Evolutionary conservation across 768 basidiomycete species (phyloP).

Genomic region (Hortiboletus flavorubellus): DNA sequence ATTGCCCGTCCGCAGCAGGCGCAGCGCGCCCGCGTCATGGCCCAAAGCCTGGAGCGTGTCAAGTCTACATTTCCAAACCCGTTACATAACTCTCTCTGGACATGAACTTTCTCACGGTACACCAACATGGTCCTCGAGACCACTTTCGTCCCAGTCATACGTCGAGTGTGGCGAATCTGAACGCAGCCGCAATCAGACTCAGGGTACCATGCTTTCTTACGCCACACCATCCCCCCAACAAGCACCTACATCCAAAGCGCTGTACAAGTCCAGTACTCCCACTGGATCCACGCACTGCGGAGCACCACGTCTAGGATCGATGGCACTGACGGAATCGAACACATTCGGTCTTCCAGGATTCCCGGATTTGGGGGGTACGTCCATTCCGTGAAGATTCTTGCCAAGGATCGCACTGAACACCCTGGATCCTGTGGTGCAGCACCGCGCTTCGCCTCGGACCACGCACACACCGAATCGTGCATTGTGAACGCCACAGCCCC

Average conservation of each 20-base stretch:
- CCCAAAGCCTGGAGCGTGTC: not conserved
- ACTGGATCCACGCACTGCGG: slow-evolving; percentile 5
- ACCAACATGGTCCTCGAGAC: not conserved
- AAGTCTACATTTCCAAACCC: not conserved
- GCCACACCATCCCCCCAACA: not conserved
- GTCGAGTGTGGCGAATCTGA: slow-evolving; percentile 4
- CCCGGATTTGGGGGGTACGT: not conserved
- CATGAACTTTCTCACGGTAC: slow-evolving; percentile 3
- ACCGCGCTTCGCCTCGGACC: slow-evolving; percentile 22
- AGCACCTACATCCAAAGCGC: not conserved
- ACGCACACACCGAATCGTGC: not conserved
- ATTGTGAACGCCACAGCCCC: slow-evolving; percentile 11
- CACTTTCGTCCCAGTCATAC: not conserved
- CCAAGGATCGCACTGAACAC: not conserved
- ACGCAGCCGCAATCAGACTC: slow-evolving; percentile 1
- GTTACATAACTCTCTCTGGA: not conserved
- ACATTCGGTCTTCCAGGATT: not conserved
- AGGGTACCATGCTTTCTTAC: slow-evolving; percentile 1
- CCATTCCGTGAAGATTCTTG: not conserved
- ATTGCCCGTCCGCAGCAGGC: not conserved
- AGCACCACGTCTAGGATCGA: not conserved
- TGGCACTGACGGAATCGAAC: slow-evolving; percentile 1
- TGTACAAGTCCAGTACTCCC: not conserved
- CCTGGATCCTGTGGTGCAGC: slow-evolving; percentile 3
- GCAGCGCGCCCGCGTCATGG: not conserved